Conservation (phyloP, 2,329 filamentous ascomycete genomes). For the Cyphellophora europaea region DNA sequence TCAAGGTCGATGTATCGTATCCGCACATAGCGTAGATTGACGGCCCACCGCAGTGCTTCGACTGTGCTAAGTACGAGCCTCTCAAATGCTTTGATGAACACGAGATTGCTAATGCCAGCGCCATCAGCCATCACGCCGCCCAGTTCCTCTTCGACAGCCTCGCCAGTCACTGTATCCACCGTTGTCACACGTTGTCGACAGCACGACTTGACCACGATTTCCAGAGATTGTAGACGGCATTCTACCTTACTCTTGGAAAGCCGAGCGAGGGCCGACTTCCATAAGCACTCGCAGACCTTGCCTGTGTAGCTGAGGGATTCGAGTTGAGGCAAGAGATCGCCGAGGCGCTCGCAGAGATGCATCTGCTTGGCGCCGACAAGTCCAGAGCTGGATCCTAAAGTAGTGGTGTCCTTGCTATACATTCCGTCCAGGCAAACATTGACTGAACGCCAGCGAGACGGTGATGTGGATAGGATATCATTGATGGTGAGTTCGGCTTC, state of each 20-base stretch:
- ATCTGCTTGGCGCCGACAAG: conserved; percentile 21
- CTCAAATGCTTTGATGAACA: conserved; percentile 65
- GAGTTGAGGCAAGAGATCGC: conserved; percentile 49
- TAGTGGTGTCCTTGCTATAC: conserved; percentile 50
- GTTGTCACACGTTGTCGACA: conserved; percentile 41
- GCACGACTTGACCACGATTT: conserved; percentile 66
- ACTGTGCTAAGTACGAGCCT: conserved; percentile 56
- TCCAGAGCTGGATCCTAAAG: conserved; percentile 30
- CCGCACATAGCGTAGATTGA: conserved; percentile 53
- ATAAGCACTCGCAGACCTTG: conserved; percentile 60
- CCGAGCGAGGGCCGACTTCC: conserved; percentile 46
- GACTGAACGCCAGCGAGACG: conserved; percentile 50
- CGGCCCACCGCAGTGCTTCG: conserved; percentile 46
- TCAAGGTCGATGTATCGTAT: conserved; percentile 71
- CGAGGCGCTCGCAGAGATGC: conserved; percentile 59
- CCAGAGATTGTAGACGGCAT: conserved; percentile 51
- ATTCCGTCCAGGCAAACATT: conserved; percentile 64
- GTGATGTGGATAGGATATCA: conserved; percentile 50
- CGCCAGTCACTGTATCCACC: conserved; percentile 14
- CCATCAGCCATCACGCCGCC: conserved; percentile 47
- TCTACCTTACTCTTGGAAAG: conserved; percentile 36
- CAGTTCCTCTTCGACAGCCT: conserved; percentile 12
- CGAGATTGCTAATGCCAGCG: conserved; percentile 61
- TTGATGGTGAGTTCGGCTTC: conserved; percentile 65
- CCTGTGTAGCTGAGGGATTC: conserved; percentile 66